Evolutionary conservation across 2,329 filamentous ascomycete genomes (phyloP).

Genomic region (Pseudogymnoascus sp.): DNA sequence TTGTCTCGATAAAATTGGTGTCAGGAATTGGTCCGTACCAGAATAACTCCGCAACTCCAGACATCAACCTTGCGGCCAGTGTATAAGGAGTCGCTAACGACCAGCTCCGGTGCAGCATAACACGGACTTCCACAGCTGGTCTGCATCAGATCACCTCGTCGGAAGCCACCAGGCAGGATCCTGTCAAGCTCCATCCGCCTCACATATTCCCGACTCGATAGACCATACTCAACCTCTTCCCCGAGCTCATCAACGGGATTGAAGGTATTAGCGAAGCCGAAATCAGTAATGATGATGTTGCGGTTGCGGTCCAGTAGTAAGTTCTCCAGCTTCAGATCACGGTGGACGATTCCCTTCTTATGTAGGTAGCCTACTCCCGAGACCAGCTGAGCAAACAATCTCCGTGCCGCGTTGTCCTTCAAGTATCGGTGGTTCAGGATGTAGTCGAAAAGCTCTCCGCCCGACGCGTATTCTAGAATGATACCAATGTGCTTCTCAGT

Average conservation of each 20-base stretch:
- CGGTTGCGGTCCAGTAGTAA: constrained; percentile 88
- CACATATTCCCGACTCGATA: constrained; percentile 81
- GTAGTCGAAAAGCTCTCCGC: constrained; percentile 95
- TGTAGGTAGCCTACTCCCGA: constrained; percentile 96
- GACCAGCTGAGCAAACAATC: constrained; percentile 89
- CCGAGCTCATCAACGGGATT: constrained; percentile 78
- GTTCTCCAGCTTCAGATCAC: constrained; percentile 95
- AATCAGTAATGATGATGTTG: constrained; percentile 99
- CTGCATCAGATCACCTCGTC: constrained; percentile 94
- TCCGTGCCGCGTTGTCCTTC: constrained; percentile 83
- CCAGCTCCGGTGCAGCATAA: constrained; percentile 92
- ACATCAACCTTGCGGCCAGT: constrained; percentile 97
- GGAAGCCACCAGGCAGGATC: constrained; percentile 61
- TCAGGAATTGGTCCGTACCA: constrained; percentile 61
- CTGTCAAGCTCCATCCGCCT: constrained; percentile 80
- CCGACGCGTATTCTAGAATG: constrained; percentile 95
- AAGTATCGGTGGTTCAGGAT: constrained; percentile 95
- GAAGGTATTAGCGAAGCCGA: constrained; percentile 98
- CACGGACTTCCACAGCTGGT: constrained; percentile 97
- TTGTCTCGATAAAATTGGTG: background rate
- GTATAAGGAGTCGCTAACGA: constrained; percentile 95
- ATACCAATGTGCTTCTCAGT: constrained; percentile 96
- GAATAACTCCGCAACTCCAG: constrained; percentile 97
- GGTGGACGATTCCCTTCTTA: constrained; percentile 96
- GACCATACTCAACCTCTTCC: constrained; percentile 81